Conservation (phyloP, 108 stramenopile genomes). For the Stephanodiscus triporus region DNA sequence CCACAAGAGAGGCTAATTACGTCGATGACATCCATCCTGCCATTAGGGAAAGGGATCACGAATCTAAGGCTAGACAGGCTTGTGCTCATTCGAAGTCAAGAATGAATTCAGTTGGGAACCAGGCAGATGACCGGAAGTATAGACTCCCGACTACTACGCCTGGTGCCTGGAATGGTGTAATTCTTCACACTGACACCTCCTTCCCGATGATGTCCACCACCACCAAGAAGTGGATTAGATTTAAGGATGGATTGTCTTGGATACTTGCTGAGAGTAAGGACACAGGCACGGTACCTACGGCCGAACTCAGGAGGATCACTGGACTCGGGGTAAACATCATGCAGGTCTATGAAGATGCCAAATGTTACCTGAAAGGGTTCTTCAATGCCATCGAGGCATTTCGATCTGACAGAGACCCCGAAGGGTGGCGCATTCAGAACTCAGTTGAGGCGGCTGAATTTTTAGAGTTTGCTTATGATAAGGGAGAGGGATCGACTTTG, state of each 20-base stretch:
- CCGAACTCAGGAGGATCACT: no score
- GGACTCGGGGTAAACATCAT: no score
- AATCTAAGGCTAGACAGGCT: background rate
- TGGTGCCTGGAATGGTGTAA: slow-evolving; percentile 7
- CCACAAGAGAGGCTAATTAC: slow-evolving; percentile 24
- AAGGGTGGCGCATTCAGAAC: background rate
- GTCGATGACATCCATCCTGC: slow-evolving; percentile 13
- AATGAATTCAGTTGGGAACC: no score
- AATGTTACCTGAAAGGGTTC: no score
- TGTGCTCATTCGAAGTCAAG: background rate
- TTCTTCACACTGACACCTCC: background rate
- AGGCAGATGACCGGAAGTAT: no score
- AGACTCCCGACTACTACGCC: no score
- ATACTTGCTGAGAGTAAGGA: background rate
- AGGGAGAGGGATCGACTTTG: background rate
- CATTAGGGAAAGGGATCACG: background rate
- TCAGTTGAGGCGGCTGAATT: slow-evolving; percentile 8
- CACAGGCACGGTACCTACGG: slow-evolving; percentile 7
- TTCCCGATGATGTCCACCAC: no score
- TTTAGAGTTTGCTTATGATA: background rate
- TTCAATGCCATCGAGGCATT: slow-evolving; percentile 27
- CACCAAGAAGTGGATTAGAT: slow-evolving; percentile 6
- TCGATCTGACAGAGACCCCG: no score
- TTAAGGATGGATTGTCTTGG: background rate
- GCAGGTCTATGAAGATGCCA: no score